These are phyloP conservation scores for Nicotiana obtusifolia DNA, from an alignment of 257 asterid genomes.

Conservation along the genomic window DNA sequence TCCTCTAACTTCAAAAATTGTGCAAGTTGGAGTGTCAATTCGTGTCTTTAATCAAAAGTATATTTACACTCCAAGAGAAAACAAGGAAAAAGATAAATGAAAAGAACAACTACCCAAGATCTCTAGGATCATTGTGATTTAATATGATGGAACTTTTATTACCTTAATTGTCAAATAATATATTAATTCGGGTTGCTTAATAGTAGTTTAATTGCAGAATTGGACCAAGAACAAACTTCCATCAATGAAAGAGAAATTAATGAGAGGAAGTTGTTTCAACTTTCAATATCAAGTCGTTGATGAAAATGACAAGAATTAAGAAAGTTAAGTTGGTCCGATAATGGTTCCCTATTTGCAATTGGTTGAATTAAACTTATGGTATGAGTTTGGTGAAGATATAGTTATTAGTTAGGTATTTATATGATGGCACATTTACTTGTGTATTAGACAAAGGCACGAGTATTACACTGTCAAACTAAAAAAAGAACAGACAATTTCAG, in stretches of 20 bases:
- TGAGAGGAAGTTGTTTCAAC: neutral
- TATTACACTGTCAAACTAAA: neutral
- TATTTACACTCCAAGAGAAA: neutral
- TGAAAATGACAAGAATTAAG: neutral
- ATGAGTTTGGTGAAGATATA: neutral
- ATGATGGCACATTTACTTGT: neutral
- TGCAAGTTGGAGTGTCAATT: too few relatives aligned
- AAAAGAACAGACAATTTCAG: neutral
- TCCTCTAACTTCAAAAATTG: too few relatives aligned
- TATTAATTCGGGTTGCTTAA: neutral
- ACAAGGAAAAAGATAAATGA: neutral
- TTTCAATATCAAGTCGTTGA: conserved; percentile 3
- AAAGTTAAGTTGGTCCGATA: neutral
- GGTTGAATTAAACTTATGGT: neutral
- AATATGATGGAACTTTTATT: neutral
- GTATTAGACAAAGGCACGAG: neutral
- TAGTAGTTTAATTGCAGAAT: neutral
- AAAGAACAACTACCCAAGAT: neutral
- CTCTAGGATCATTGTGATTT: neutral
- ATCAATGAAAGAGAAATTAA: neutral
- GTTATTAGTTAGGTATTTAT: neutral
- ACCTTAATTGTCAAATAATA: neutral
- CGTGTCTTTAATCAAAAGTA: too few relatives aligned
- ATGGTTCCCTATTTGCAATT: neutral
- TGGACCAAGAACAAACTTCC: neutral